Conservation (phyloP, 2,329 filamentous ascomycete species). For the Hypoxylon sp. region DNA sequence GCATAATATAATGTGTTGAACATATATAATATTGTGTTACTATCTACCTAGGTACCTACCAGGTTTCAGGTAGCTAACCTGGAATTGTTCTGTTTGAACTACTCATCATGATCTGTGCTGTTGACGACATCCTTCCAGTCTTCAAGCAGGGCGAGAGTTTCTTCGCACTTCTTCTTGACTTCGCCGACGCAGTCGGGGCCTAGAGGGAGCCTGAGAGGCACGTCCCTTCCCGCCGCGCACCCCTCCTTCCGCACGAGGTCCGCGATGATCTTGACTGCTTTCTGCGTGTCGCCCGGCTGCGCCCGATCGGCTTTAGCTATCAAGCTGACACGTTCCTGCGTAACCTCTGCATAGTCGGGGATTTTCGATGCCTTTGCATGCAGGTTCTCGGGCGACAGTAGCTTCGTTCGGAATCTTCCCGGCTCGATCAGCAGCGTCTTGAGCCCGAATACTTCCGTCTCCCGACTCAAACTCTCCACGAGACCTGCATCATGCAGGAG, state of each 20-base stretch:
- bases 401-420: slow-evolving; percentile 28
- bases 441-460: slow-evolving; percentile 27
- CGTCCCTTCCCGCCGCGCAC: slow-evolving; percentile 19
- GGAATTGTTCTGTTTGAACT: no score
- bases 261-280: slow-evolving; percentile 28
- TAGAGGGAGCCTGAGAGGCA: slow-evolving; percentile 29
- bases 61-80: no score
- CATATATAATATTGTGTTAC: neutral
- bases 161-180: slow-evolving; percentile 30
- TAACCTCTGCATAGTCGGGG: slow-evolving; percentile 20
- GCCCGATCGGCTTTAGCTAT: slow-evolving; percentile 21
- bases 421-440: slow-evolving; percentile 32
- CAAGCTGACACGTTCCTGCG: neutral
- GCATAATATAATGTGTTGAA: neutral
- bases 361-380: slow-evolving; percentile 4
- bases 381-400: slow-evolving; percentile 22
- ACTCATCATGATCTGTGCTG: slow-evolving; percentile 23
- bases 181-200: slow-evolving; percentile 20
- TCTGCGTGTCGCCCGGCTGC: slow-evolving; percentile 29
- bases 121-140: slow-evolving; percentile 29
- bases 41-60: neutral
- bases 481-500: slow-evolving; percentile 15
- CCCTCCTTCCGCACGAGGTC: slow-evolving; percentile 32
- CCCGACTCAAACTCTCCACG: slow-evolving; percentile 23
- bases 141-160: slow-evolving; percentile 17